Conservation (phyloP, 371 early-diverging fungal species). For the Mortierella polycephala region DNA sequence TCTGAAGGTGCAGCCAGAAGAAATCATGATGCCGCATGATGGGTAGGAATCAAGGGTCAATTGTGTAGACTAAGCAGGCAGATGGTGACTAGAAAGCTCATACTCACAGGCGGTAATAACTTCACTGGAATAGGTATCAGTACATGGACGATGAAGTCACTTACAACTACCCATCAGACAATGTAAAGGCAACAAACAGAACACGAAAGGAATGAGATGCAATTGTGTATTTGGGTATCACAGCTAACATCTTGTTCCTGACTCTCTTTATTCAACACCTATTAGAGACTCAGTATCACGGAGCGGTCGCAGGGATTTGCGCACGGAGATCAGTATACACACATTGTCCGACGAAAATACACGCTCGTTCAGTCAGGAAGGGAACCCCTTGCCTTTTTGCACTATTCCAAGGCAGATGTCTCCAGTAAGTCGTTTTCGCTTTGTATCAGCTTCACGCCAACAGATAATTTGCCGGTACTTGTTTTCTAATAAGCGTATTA, state of each 20-base stretch:
- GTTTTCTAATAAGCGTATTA: too few relatives aligned
- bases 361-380: conserved; percentile 35
- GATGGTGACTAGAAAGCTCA: background rate
- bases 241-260: background rate
- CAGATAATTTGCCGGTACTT: too few relatives aligned
- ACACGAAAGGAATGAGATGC: background rate
- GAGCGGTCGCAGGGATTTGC: conserved; percentile 49
- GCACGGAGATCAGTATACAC: conserved; percentile 46
- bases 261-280: background rate
- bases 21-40: conserved; percentile 44
- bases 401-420: conserved; percentile 40
- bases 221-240: background rate
- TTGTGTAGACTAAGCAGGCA: background rate
- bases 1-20: conserved; percentile 36
- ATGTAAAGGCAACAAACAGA: conserved; percentile 13
- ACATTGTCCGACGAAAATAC: conserved; percentile 45
- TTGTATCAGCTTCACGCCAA: background rate
- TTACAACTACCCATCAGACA: conserved; percentile 27
- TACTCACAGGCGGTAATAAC: background rate
- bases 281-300: conserved; percentile 38
- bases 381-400: conserved; percentile 39
- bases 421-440: conserved; percentile 12
- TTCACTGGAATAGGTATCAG: conserved; percentile 25
- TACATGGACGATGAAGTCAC: conserved; percentile 50
- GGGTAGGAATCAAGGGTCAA: conserved; percentile 22